Evolutionary conservation across 257 asterid genomes (phyloP), one percentile per base, ranked within the genome.

Genomic region (Ophiorrhiza pumila): DNA sequence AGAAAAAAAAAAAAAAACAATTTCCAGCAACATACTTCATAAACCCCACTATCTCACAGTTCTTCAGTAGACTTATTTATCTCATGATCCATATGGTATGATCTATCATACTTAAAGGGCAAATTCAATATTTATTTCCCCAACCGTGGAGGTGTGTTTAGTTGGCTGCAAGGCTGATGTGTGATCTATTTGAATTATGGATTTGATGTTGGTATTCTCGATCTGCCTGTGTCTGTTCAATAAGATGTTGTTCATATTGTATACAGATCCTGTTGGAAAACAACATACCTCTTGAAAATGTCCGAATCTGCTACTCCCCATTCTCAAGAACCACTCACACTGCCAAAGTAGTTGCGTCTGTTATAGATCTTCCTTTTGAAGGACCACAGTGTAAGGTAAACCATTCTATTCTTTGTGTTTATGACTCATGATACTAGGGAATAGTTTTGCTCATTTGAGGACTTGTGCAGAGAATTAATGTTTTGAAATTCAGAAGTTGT

Each of bases 271-370:
- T 94, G 61, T 78, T 77, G 50, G 90, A 86, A 65, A 84, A 83
- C 73, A 73, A 76, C 15, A 73, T 83, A 34, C 87, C 74, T 18
- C 70, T 85, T 65, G 86, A 86, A 73, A 84, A 87, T 74, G 91
- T 94, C 49, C 82, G 99, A 42, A 90, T 94, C 77, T 94, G 99
- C 85, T 91, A 88, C 77, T 94, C 99, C 29, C 99, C 97, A 32
- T 94, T 94, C 83, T 83, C 97, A 58, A 94, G 98, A 83, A 94
- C 98, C 76, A 76, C 65, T 49, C 97, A 91, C 78, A 94, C 98
- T 43, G 97, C 98, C 47, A 77, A 83, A 80, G 86, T 71, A 60
- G 96, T 87, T 80, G 90, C 97, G 53, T 91, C 97, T 52, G 87
- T 87, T 75, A 66, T 94, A 55, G 65, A 78, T 67, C 77, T 94